A percentile compares a stretch with the other conserved stretches of the same genome.
Evolutionary conservation across 148 eudicot genomes (phyloP).

Genomic region (Mesembryanthemum crystallinum): DNA sequence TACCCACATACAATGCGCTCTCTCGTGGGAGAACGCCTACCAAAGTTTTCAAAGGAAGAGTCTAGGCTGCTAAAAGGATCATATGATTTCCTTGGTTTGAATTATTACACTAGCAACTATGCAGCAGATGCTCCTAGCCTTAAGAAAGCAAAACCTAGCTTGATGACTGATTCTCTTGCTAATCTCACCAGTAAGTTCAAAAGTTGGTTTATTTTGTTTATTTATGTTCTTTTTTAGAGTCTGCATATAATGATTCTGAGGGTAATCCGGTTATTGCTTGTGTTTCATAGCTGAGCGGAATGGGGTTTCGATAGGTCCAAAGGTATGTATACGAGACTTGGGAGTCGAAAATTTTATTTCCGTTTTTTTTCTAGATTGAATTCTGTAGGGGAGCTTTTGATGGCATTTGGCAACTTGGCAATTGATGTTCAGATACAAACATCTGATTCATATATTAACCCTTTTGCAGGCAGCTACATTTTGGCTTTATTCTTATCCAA

Average conservation of each 20-base stretch:
- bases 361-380: too few relatives aligned
- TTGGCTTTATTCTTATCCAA: conserved; percentile 33
- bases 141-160: conserved; percentile 27
- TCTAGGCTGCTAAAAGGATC: conserved; percentile 36
- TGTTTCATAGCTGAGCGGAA: conserved; percentile 20
- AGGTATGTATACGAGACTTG: conserved; percentile 7
- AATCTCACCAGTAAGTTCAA: conserved; percentile 24
- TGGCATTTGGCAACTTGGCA: neutral
- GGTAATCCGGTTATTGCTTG: conserved; percentile 10
- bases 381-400: neutral
- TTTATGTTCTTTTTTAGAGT: conserved; percentile 4
- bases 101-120: conserved; percentile 56
- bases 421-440: neutral
- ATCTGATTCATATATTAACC: neutral
- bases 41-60: conserved; percentile 23
- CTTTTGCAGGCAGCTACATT: conserved; percentile 27
- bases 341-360: neutral
- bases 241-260: neutral
- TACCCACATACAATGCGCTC: conserved; percentile 32
- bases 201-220: neutral
- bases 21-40: conserved; percentile 26
- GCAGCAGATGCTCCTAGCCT: conserved; percentile 32
- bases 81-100: conserved; percentile 59
- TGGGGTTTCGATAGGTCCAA: conserved; percentile 26
- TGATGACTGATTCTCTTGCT: conserved; percentile 22